Evolutionary conservation across 2,329 filamentous ascomycete species (phyloP).

Genomic region (Colletotrichum tanaceti): DNA sequence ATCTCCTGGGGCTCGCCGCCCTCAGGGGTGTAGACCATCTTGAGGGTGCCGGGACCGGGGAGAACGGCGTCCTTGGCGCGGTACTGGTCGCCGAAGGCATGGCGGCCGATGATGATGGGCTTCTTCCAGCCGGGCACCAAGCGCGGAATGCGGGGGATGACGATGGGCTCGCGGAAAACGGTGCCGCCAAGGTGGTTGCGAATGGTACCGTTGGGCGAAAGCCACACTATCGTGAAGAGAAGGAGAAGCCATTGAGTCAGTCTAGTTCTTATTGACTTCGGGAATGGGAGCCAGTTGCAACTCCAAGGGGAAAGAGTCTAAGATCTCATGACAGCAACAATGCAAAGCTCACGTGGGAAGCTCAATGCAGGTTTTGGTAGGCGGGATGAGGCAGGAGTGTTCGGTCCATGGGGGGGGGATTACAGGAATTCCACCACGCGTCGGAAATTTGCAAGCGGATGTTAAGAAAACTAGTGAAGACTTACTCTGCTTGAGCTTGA

Average conservation of each 20-base stretch:
- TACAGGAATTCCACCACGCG: neutral
- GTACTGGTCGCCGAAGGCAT: slow-evolving; percentile 99
- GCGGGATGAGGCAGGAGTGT: slow-evolving; percentile 19
- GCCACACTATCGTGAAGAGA: slow-evolving; percentile 77
- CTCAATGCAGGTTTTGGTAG: slow-evolving; percentile 23
- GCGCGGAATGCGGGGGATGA: slow-evolving; percentile 92
- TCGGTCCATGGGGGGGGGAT: too few species aligned
- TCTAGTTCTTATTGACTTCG: neutral
- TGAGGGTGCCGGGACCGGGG: slow-evolving; percentile 84
- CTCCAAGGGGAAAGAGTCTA: neutral
- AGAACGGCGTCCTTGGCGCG: slow-evolving; percentile 92
- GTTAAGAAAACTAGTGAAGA: slow-evolving; percentile 32
- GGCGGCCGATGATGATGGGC: slow-evolving; percentile 98
- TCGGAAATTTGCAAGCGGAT: slow-evolving; percentile 3
- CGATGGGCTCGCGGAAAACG: slow-evolving; percentile 98
- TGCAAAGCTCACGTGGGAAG: neutral
- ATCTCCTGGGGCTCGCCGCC: slow-evolving; percentile 85
- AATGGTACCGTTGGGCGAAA: slow-evolving; percentile 94
- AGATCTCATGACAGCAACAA: neutral
- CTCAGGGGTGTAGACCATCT: slow-evolving; percentile 93
- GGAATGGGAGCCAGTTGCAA: neutral
- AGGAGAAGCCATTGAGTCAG: slow-evolving; percentile 27
- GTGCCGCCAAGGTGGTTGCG: slow-evolving; percentile 85
- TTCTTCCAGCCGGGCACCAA: slow-evolving; percentile 98
- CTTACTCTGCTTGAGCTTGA: slow-evolving; percentile 97